phyloP scores from a whole-genome alignment of 2,329 filamentous ascomycete genomes.

The Fusarium mundagurra region DNA sequence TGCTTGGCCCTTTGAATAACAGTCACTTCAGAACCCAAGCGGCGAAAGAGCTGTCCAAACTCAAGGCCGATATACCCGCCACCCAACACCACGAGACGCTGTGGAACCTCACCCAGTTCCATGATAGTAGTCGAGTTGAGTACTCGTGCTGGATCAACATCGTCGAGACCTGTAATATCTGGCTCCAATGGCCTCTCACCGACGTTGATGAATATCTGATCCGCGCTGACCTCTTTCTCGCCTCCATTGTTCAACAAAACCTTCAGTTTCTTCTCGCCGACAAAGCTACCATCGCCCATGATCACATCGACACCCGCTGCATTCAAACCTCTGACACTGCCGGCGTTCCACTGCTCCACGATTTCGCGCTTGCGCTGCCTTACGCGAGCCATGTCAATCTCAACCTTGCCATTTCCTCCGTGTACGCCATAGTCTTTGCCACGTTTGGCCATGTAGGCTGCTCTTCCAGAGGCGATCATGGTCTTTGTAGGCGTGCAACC shows the following conservation, averaged over 20 bases:
- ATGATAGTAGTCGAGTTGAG: constrained; percentile 60
- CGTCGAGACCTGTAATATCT: constrained; percentile 50
- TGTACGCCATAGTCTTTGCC: constrained; percentile 58
- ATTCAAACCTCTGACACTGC: constrained; percentile 55
- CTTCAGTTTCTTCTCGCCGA: constrained; percentile 50
- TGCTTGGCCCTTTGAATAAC: constrained; percentile 56
- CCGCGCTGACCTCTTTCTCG: constrained; percentile 49
- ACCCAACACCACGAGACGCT: constrained; percentile 61
- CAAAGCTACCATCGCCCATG: constrained; percentile 57
- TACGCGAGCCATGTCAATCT: constrained; percentile 59
- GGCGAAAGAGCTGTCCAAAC: constrained; percentile 62
- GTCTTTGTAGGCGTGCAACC: constrained; percentile 68
- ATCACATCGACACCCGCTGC: constrained; percentile 56
- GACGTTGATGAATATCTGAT: constrained; percentile 58
- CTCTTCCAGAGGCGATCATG: constrained; percentile 62
- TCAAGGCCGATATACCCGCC: constrained; percentile 64
- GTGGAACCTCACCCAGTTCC: constrained; percentile 57
- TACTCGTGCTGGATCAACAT: constrained; percentile 48
- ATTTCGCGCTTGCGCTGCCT: constrained; percentile 64
- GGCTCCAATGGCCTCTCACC: constrained; percentile 56
- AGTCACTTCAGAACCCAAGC: constrained; percentile 60
- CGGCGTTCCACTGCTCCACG: constrained; percentile 58
- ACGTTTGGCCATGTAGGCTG: constrained; percentile 56
- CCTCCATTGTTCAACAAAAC: constrained; percentile 46
- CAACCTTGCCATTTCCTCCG: constrained; percentile 39